phyloP scores from a whole-genome alignment of 1,139 yeast genomes.

The Hemisphaericaspora subhashii region DNA sequence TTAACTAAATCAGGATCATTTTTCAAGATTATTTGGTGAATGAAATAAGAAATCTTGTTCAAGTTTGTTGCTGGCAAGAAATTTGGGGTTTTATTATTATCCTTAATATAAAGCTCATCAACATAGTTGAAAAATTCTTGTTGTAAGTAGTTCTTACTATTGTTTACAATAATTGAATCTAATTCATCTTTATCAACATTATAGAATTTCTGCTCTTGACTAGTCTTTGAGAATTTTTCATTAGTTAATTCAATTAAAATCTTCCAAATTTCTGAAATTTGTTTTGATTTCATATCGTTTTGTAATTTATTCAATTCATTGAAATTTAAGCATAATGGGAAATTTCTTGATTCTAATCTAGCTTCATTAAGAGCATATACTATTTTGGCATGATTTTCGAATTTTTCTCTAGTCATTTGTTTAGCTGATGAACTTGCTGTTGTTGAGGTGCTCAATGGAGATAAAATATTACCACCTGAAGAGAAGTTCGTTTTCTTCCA shows the following conservation, averaged over 20 bases:
- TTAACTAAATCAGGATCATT: constrained; percentile 34
- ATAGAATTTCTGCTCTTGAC: constrained; percentile 49
- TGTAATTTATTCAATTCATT: constrained; percentile 52
- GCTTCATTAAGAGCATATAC: constrained; percentile 70
- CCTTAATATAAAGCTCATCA: constrained; percentile 68
- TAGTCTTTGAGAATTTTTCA: constrained; percentile 35
- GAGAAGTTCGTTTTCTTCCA: constrained; percentile 44
- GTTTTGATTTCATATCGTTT: constrained; percentile 59
- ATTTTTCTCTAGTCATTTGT: constrained; percentile 54
- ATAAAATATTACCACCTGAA: constrained; percentile 33
- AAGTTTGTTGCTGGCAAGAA: constrained; percentile 60
- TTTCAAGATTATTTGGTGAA: constrained; percentile 49
- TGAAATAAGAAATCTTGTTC: constrained; percentile 70
- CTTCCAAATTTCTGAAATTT: constrained; percentile 64
- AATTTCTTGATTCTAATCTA: constrained; percentile 52
- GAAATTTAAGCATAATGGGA: constrained; percentile 53
- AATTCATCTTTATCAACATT: constrained; percentile 35
- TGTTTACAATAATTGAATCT: constrained; percentile 51
- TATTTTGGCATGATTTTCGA: constrained; percentile 71
- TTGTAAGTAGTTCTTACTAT: constrained; percentile 66
- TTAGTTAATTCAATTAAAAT: constrained; percentile 48
- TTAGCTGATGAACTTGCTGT: constrained; percentile 23
- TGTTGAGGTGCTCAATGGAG: constrained; percentile 28
- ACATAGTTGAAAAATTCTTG: constrained; percentile 74
- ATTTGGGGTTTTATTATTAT: constrained; percentile 48